Conservation (phyloP, 2,329 filamentous ascomycete species). For the Penicillium olsonii region DNA sequence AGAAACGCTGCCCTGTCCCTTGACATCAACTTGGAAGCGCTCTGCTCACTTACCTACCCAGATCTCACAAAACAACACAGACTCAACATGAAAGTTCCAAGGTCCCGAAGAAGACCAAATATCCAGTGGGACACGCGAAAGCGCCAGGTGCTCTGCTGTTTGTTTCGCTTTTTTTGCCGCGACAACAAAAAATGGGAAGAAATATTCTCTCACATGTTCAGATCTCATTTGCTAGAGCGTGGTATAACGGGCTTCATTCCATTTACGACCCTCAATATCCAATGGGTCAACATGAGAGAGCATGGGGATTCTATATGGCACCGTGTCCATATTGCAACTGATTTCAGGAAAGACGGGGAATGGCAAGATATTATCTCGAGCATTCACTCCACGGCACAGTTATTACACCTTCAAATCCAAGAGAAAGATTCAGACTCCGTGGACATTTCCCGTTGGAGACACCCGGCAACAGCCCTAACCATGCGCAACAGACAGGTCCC, state of each 20-base stretch:
- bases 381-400: conserved; percentile 16
- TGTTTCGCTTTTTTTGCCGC: conserved; percentile 26
- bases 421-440: conserved; percentile 2
- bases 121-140: conserved; percentile 21
- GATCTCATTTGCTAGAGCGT: conserved; percentile 16
- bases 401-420: conserved; percentile 2
- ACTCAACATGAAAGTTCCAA: neutral
- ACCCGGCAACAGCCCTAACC: neutral
- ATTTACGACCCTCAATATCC: conserved; percentile 13
- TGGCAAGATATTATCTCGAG: conserved; percentile 16
- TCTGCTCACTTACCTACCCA: no score
- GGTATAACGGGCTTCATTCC: conserved; percentile 22
- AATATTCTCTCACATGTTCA: conserved; percentile 33
- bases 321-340: conserved; percentile 21
- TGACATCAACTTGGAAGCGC: no score
- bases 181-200: conserved; percentile 7
- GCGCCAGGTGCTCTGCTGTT: conserved; percentile 27
- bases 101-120: neutral
- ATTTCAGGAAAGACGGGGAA: conserved; percentile 15
- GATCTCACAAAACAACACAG: neutral
- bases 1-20: no score
- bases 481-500: neutral
- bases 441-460: neutral
- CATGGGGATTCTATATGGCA: conserved; percentile 23
- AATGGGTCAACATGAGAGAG: conserved; percentile 25